Base-by-base conservation (phyloP, 768 basidiomycete species). In the Thelephora aurantiotincta region DNA sequence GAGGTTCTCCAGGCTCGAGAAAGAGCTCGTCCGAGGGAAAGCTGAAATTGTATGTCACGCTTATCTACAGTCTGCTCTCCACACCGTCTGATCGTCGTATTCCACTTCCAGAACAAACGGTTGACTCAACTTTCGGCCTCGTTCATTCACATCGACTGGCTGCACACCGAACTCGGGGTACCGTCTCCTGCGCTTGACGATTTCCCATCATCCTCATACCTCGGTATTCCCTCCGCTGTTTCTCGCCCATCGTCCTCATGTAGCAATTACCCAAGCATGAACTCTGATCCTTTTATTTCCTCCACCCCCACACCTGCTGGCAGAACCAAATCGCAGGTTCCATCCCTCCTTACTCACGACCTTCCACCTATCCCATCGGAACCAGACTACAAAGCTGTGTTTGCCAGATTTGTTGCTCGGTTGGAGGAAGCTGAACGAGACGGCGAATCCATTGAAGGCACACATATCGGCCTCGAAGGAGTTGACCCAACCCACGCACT, bases 11-110 rank as follows among this genome's bases (percentile, higher is more conserved):
- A 80, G 69, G 55, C 67, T 93, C 5, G 87, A 92, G 68, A 82
- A 85, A 59, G 88, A 92, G 57, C 72, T 91, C 14, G 79, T 85
- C 9, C 70, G 82, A 46, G 88, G 86, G 11, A 90, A 90, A 62
- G 74, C 75, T n/a, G 90, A 93, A 74, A 73, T 89, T 47, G 84
- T 89, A 55, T 57, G 84, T 69, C 22, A 14, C 18, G 14, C 26
- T 51, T 36, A 47, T 46, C 45, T 35, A 22, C 11, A 35, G 43
- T 41, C 20, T 44, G 35, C n/a, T 9, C 19, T 13, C 13, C 35
- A n/a, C 20, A 14, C 11, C 16, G 11, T 37, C 45, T 46, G 44
- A 50, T 41, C 50, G 47, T 11, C 4, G 11, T 43, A 34, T 37
- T 33, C 20, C 26, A 18, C 43, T n/a, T n/a, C 5, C 51, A 88